Conservation (phyloP, 2,329 filamentous ascomycete species). For the Calonectria fujianensis region DNA sequence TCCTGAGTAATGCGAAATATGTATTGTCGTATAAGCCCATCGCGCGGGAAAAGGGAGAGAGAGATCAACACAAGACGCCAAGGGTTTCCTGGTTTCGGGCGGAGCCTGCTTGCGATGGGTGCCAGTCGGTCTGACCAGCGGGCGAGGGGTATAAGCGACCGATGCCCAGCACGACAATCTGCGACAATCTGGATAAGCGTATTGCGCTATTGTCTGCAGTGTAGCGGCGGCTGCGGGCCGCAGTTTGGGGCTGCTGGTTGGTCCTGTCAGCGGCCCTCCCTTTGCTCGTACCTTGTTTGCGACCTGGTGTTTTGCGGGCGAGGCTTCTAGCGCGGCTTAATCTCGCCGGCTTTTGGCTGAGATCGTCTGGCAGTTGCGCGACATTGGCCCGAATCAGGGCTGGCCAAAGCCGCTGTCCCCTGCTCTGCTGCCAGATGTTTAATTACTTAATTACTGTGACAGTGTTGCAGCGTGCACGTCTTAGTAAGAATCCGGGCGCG, state of each 20-base stretch:
- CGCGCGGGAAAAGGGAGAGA: background rate
- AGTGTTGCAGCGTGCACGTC: constrained; percentile 4
- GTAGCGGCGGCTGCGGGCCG: constrained; percentile 8
- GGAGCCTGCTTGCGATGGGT: background rate
- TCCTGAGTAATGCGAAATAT: constrained; percentile 23
- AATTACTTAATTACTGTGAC: constrained; percentile 18
- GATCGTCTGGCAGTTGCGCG: constrained; percentile 3
- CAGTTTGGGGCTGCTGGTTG: background rate
- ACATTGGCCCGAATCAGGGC: background rate
- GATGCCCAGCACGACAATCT: background rate
- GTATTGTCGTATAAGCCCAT: constrained; percentile 16
- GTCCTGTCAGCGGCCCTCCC: background rate
- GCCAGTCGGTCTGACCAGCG: constrained; percentile 4
- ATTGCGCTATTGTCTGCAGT: no score
- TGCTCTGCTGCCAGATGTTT: constrained; percentile 2
- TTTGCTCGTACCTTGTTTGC: no score
- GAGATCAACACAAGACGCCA: background rate
- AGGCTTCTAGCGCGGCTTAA: constrained; percentile 12
- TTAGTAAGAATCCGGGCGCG: constrained; percentile 24
- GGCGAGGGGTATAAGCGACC: constrained; percentile 1
- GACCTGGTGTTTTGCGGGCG: background rate
- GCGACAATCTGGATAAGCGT: no score
- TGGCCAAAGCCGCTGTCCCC: background rate
- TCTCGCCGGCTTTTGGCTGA: constrained; percentile 10
- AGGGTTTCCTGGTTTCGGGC: background rate